Percentiles rank a stretch among this genome's conserved stretches.
phyloP scores from a whole-genome alignment of 768 basidiomycete species.

The Hypsizygus marmoreus region DNA sequence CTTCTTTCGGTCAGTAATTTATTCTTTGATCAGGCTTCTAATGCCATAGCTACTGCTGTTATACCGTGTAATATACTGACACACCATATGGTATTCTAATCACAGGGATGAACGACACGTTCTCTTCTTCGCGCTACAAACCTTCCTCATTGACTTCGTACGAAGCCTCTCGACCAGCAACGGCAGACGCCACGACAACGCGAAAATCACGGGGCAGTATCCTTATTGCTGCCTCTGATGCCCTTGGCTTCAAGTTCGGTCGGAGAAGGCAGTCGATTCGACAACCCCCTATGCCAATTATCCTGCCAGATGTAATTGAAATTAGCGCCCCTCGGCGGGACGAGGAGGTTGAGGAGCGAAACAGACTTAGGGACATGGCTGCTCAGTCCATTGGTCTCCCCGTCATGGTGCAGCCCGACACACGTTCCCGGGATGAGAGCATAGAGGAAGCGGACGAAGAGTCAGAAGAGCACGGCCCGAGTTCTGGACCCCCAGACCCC shows the following conservation, averaged over 20 bases:
- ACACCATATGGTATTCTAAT: background rate
- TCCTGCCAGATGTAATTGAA: constrained; percentile 74
- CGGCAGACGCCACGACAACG: constrained; percentile 22
- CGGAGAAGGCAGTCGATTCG: constrained; percentile 42
- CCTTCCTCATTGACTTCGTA: constrained; percentile 18
- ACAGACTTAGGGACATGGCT: constrained; percentile 73
- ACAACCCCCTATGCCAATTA: constrained; percentile 39
- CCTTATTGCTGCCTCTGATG: constrained; percentile 56
- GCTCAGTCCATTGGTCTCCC: constrained; percentile 77
- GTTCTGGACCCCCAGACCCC: constrained; percentile 4
- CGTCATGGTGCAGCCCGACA: constrained; percentile 44
- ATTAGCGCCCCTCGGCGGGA: constrained; percentile 58
- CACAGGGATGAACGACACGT: constrained; percentile 13
- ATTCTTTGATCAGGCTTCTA: constrained; percentile 6
- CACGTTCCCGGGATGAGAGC: constrained; percentile 35
- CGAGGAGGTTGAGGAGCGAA: constrained; percentile 71
- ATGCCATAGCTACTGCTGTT: background rate
- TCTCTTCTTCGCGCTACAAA: constrained; percentile 26
- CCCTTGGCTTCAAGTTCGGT: constrained; percentile 49
- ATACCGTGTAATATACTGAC: constrained; percentile 1
- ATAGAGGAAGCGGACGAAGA: constrained; percentile 31
- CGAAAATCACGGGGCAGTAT: constrained; percentile 45
- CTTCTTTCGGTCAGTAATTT: constrained; percentile 20
- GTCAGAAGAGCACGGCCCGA: constrained; percentile 10
- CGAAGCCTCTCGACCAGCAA: constrained; percentile 21